phyloP scores from a whole-genome alignment of 169 alveolate genomes.

The Theileria orientalis region DNA sequence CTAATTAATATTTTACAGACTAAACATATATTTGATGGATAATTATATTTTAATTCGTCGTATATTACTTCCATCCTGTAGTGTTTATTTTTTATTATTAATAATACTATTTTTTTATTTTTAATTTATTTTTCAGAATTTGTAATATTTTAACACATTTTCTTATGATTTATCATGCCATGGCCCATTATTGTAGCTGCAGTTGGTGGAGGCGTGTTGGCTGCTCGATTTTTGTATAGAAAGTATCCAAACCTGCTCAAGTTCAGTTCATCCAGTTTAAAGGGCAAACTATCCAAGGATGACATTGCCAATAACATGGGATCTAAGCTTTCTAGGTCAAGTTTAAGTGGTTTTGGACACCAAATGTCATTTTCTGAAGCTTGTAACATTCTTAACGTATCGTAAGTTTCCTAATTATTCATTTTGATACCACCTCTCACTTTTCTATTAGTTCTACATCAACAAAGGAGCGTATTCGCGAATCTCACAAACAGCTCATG shows the following conservation, averaged over 20 bases:
- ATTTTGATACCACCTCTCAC: neutral
- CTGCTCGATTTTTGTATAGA: conserved; percentile 41
- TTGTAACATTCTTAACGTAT: conserved; percentile 67
- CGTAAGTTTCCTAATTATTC: conserved; percentile 6
- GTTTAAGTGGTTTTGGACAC: conserved; percentile 71
- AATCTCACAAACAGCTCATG: conserved; percentile 84
- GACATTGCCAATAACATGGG: conserved; percentile 24
- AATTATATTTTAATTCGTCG: neutral
- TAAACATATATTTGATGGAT: neutral
- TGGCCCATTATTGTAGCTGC: conserved; percentile 60
- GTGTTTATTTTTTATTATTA: neutral
- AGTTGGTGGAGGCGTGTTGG: conserved; percentile 45
- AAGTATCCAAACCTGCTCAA: conserved; percentile 32
- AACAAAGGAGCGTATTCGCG: conserved; percentile 76
- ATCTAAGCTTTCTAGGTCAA: conserved; percentile 32
- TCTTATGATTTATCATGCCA: conserved; percentile 29
- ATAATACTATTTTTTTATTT: neutral
- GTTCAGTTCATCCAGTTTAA: neutral
- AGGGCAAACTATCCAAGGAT: neutral
- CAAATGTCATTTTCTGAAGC: conserved; percentile 75
- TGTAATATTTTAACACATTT: no score
- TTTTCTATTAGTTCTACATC: conserved; percentile 67
- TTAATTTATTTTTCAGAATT: neutral
- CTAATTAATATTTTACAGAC: conserved; percentile 1
- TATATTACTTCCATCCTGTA: neutral